phyloP scores from a whole-genome alignment of 2,329 filamentous ascomycete species.

The Aspergillus sp. region DNA sequence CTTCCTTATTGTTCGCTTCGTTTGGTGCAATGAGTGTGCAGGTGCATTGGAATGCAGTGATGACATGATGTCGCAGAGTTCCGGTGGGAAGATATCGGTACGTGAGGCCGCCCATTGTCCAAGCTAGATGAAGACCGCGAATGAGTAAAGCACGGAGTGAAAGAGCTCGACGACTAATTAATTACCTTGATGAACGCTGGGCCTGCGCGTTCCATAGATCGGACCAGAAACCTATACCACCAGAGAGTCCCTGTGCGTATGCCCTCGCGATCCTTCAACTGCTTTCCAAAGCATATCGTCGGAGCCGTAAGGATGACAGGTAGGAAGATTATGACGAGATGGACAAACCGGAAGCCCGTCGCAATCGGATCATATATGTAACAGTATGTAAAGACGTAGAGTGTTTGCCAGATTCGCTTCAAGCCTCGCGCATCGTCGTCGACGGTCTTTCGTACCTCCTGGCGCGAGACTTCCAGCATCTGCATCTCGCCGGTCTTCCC shows the following conservation, averaged over 20 bases:
- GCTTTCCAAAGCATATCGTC: slow-evolving; percentile 73
- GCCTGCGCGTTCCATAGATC: slow-evolving; percentile 86
- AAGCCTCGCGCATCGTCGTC: slow-evolving; percentile 63
- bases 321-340: slow-evolving; percentile 84
- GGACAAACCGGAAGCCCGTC: slow-evolving; percentile 83
- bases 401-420: slow-evolving; percentile 57
- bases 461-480: slow-evolving; percentile 80
- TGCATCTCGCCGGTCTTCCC: slow-evolving; percentile 74
- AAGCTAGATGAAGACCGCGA: slow-evolving; percentile 54
- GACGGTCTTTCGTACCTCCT: slow-evolving; percentile 73
- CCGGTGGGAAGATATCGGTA: slow-evolving; percentile 90
- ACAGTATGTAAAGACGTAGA: slow-evolving; percentile 68
- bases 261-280: slow-evolving; percentile 65
- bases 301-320: slow-evolving; percentile 83
- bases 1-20: slow-evolving; percentile 74
- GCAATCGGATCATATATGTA: slow-evolving; percentile 72
- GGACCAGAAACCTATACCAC: slow-evolving; percentile 92
- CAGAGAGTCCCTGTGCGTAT: slow-evolving; percentile 81
- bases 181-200: slow-evolving; percentile 93
- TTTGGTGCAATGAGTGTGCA: slow-evolving; percentile 79
- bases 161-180: not conserved
- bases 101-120: slow-evolving; percentile 98
- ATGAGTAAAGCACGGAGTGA: not conserved
- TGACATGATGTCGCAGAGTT: slow-evolving; percentile 92
- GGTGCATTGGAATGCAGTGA: slow-evolving; percentile 92